phyloP scores from a whole-genome alignment of 208 protist genomes.

The Willaertia magna region DNA sequence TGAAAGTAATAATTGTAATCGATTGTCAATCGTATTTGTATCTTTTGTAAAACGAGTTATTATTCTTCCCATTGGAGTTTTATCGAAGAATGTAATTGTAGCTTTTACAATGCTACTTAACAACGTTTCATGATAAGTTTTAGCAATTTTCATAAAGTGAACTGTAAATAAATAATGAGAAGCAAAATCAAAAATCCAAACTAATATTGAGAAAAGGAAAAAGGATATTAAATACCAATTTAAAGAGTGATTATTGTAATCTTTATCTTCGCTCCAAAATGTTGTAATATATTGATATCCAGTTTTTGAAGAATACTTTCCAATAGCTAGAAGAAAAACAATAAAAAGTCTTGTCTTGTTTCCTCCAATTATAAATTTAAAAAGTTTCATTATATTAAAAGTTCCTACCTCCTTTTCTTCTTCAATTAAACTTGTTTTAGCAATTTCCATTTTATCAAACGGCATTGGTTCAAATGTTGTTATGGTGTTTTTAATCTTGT shows the following conservation, averaged over 20 bases:
- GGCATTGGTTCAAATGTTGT: too few species aligned
- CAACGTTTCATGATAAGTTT: background rate
- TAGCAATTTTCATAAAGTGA: background rate
- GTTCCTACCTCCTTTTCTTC: background rate
- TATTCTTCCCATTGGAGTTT: slow-evolving; percentile 45
- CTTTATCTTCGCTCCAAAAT: background rate
- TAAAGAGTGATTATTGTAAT: background rate
- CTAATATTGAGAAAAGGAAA: background rate
- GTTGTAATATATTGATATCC: background rate
- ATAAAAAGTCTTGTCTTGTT: background rate
- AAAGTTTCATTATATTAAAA: background rate
- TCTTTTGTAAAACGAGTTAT: slow-evolving; percentile 50
- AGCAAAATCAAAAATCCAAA: background rate
- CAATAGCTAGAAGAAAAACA: background rate
- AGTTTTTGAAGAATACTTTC: background rate
- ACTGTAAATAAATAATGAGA: background rate
- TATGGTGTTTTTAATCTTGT: too few species aligned
- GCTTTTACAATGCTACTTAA: slow-evolving; percentile 22
- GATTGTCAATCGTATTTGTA: slow-evolving; percentile 29
- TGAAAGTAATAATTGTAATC: background rate
- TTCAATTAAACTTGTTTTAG: background rate
- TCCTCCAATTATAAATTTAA: background rate
- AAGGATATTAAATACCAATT: background rate
- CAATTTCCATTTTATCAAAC: too few species aligned
- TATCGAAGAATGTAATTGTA: slow-evolving; percentile 46